Evolutionary conservation across 2,329 filamentous ascomycete genomes (phyloP), one percentile per base, ranked within the genome.

Genomic region (Paraphoma chrysanthemicola): DNA sequence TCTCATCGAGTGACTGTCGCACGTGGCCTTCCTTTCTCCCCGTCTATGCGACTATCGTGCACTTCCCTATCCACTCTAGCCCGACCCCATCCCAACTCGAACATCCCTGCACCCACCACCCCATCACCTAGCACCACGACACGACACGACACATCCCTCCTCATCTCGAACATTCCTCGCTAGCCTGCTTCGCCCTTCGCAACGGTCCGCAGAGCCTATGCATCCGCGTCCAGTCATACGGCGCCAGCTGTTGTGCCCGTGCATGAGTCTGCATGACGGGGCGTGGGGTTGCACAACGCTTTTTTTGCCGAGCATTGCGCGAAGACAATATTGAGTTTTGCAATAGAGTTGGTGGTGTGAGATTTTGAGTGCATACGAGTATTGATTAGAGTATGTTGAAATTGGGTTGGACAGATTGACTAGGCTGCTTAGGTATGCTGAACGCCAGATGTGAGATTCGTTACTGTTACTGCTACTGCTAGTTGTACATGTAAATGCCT

Each of bases 91-190:
- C 23, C 41, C 42, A 16, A 42, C 39, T n/a, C 39, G 23, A n/a
- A 16, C 39, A 42, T 18, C 51, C 45, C 42, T 51, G 6, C 48
- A 33, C n/a, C 16, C 14, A 12, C 17, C 49, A 33, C 44, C 51
- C 51, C 51, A 44, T 42, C 59, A 44, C 64, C 33, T 63, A 59
- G 66, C 54, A 70, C 70, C 69, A 73, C 69, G 68, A 70, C 30
- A 57, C 49, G 23, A 23, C 23, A 23, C 23, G 23, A 23, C 23
- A 5, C 23, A 23, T 23, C 44, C 41, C 39, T 17, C 31, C 16
- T 18, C 33, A 47, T 56, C 46, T 55, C 43, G 30, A 51, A 51
- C 10, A 43, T 45, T 36, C 44, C n/a, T 33, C 14, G 12, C n/a
- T 29, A 30, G 29, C 17, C 45, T 9, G 28, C 42, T 14, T 18